Evolutionary conservation across 169 alveolate species (phyloP).

Genomic region (Plasmodium malariae): DNA sequence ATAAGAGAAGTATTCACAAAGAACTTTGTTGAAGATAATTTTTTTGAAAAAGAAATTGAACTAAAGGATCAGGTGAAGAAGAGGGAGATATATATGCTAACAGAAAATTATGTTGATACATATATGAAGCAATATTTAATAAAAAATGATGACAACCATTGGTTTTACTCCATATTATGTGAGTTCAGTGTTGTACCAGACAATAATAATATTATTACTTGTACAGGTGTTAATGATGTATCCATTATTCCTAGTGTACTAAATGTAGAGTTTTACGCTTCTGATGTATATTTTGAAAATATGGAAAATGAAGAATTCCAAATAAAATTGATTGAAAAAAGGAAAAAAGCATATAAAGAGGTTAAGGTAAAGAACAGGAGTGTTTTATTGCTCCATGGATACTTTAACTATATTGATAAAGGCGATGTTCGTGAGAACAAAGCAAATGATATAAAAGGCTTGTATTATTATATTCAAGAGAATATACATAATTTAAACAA

Average conservation of each 20-base stretch:
- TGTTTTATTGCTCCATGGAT: conserved; percentile 27
- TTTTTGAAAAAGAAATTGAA: background rate
- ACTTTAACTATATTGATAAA: background rate
- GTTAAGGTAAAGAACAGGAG: conserved; percentile 28
- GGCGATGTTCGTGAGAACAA: too few relatives aligned
- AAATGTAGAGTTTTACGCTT: conserved; percentile 18
- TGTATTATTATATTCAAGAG: conserved; percentile 18
- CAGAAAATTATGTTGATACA: conserved; percentile 30
- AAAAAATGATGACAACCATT: background rate
- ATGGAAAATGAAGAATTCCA: background rate
- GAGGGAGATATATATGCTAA: conserved; percentile 33
- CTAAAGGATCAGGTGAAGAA: background rate
- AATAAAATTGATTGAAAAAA: background rate
- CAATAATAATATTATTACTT: too few relatives aligned
- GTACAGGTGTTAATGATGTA: too few relatives aligned
- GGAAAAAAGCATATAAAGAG: background rate
- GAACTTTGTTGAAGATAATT: background rate
- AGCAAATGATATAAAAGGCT: background rate
- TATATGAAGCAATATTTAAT: conserved; percentile 39
- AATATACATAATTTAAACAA: background rate
- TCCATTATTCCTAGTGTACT: background rate
- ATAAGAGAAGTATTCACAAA: background rate
- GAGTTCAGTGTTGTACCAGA: background rate
- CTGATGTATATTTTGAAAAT: conserved; percentile 48
- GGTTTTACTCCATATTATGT: conserved; percentile 11